phyloP scores from a whole-genome alignment of 306 rosid species.

The Nissolia schottii region DNA sequence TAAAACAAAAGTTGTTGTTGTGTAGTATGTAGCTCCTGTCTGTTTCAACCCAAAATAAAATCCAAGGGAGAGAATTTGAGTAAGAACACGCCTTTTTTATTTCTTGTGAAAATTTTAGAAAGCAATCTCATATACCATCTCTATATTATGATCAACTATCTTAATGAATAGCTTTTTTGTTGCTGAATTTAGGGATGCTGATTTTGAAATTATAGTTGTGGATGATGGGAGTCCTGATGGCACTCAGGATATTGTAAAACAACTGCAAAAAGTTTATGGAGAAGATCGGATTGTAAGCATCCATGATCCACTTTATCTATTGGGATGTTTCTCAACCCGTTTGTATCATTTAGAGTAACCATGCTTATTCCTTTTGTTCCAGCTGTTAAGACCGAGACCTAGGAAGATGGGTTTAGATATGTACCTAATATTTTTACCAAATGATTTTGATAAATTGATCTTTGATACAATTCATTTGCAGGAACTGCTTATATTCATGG shows the following conservation, averaged over 20 bases:
- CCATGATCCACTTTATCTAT: background rate
- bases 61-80: background rate
- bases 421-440: constrained; percentile 10
- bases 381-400: constrained; percentile 86
- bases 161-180: background rate
- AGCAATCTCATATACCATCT: background rate
- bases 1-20: background rate
- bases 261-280: constrained; percentile 82
- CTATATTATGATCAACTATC: background rate
- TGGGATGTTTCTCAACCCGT: background rate
- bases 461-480: constrained; percentile 41
- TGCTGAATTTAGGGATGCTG: constrained; percentile 54
- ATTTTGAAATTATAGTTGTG: constrained; percentile 83
- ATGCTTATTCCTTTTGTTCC: constrained; percentile 17
- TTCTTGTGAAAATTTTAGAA: background rate
- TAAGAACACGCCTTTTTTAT: background rate
- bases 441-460: background rate
- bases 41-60: background rate
- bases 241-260: constrained; percentile 78
- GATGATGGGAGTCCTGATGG: constrained; percentile 99
- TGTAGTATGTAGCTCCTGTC: background rate
- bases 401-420: constrained; percentile 90
- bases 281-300: constrained; percentile 78
- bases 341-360: constrained; percentile 1
- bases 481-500: constrained; percentile 97